Evolutionary conservation across 805 yeast species (phyloP), one percentile per base, ranked within the genome.

Genomic region (Metschnikowia kunwiensis): DNA sequence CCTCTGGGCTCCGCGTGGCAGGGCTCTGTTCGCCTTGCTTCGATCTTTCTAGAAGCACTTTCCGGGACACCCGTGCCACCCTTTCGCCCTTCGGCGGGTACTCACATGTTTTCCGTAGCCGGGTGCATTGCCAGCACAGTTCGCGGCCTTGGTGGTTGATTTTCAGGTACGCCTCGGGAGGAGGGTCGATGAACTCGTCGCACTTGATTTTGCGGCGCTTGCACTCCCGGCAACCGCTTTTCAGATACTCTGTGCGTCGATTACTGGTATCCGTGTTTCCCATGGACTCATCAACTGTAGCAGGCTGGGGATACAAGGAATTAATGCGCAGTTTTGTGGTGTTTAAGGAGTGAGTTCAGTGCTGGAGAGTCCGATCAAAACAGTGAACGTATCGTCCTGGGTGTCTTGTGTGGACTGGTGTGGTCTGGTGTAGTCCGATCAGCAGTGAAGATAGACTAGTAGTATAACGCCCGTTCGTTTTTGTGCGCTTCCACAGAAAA

Each of bases 191-290:
- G 30, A 39, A 46, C 38, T 65, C 70, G 26, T 63, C 66, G 29
- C 70, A 65, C 41, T 68, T 68, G 31, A 68, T 67, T 40, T 68
- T 68, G 34, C 70, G 55, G 18, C 70, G 54, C 41, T 67, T 68
- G 44, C 74, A 68, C 39, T 65, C 70, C 12, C 58, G 45, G 44
- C 74, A 68, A 3, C 74, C 74, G 12, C 55, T 57, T 36, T 63
- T 63, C 45, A 60, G 56, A 44, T 66, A 66, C 40, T 51, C 57
- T 13, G 43, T 33, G 17, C 50, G 50, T 27, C 32, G 40, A 24
- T 3, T 8, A 11, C 30, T 26, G 13, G 12, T 11, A 14, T 35
- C 34, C 11, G 20, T 21, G 27, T 16, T 19, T 3, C 30, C 11
- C 38, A 29, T 35, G 30, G 38, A 30, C n/a, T 24, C 38, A 35